Conservation (phyloP, 2,329 filamentous ascomycete genomes). For the Albifimbria verrucaria region DNA sequence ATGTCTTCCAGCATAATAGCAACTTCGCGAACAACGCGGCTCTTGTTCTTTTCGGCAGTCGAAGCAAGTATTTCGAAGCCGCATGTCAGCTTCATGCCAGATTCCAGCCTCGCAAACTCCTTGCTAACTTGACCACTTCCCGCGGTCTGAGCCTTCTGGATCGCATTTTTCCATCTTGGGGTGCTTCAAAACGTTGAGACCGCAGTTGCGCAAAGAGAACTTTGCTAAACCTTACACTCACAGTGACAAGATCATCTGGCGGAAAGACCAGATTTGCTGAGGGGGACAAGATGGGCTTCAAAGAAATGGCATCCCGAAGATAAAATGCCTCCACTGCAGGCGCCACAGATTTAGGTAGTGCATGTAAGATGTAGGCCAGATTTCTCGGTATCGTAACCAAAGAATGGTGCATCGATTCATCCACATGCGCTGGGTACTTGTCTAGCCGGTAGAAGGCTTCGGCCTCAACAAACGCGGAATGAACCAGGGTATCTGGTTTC, state of each 20-base stretch:
- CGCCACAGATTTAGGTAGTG: slow-evolving; percentile 71
- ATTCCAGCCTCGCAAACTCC: slow-evolving; percentile 44
- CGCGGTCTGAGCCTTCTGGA: slow-evolving; percentile 17
- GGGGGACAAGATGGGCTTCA: slow-evolving; percentile 64
- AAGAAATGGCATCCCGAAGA: slow-evolving; percentile 73
- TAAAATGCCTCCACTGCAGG: slow-evolving; percentile 91
- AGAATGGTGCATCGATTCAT: slow-evolving; percentile 71
- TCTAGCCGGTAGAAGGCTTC: slow-evolving; percentile 88
- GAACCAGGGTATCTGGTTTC: slow-evolving; percentile 57
- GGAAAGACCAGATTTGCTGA: slow-evolving; percentile 60
- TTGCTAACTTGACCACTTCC: slow-evolving; percentile 12
- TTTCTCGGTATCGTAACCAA: slow-evolving; percentile 74
- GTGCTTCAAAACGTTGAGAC: slow-evolving; percentile 76
- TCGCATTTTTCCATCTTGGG: slow-evolving; percentile 45
- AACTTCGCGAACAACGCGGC: slow-evolving; percentile 69
- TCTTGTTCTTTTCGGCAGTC: slow-evolving; percentile 66
- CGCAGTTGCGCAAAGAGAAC: slow-evolving; percentile 88
- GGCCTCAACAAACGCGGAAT: slow-evolving; percentile 72
- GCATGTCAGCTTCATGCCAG: slow-evolving; percentile 85
- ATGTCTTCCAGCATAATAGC: slow-evolving; percentile 73
- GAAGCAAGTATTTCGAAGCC: slow-evolving; percentile 85
- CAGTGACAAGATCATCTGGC: slow-evolving; percentile 73
- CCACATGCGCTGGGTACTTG: slow-evolving; percentile 77
- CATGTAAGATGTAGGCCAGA: slow-evolving; percentile 74
- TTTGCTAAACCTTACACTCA: slow-evolving; percentile 80